phyloP scores from a whole-genome alignment of 805 yeast genomes.

The Kluyveromyces siamensis region DNA sequence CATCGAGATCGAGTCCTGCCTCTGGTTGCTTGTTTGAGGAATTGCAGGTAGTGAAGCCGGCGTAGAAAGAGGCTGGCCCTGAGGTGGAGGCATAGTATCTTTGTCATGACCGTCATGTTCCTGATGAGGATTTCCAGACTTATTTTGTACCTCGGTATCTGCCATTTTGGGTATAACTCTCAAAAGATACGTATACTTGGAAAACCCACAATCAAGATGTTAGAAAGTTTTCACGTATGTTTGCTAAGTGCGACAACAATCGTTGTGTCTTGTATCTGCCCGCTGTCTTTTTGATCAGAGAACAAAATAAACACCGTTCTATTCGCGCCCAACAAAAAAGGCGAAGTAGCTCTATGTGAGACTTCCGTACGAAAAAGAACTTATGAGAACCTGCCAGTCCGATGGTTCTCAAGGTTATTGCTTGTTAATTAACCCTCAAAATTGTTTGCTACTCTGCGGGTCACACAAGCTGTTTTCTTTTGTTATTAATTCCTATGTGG shows the following conservation, averaged over 20 bases:
- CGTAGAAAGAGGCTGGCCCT: constrained; percentile 3
- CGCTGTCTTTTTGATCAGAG: not conserved
- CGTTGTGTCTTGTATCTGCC: not conserved
- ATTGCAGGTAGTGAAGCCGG: constrained; percentile 1
- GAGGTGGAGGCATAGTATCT: constrained; percentile 9
- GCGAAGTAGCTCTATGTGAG: not conserved
- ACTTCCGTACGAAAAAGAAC: not conserved
- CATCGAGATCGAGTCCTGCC: constrained; percentile 14
- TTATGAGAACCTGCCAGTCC: not conserved
- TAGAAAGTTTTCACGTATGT: not conserved
- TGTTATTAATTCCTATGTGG: not conserved
- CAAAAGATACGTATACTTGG: not conserved
- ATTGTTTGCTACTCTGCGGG: not conserved
- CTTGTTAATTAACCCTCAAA: not conserved
- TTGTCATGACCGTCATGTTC: not conserved
- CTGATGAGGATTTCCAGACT: not conserved
- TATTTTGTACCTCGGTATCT: not conserved
- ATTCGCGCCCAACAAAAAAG: not conserved
- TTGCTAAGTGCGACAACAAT: not conserved
- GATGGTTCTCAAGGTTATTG: not conserved
- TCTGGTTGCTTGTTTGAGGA: not conserved
- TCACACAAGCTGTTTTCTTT: not conserved
- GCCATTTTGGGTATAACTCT: not conserved
- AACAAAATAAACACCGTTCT: not conserved
- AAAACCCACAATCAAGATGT: not conserved